Evolutionary conservation across 2,329 filamentous ascomycete genomes (phyloP).

Genomic region (Chaetomium olivaceum): DNA sequence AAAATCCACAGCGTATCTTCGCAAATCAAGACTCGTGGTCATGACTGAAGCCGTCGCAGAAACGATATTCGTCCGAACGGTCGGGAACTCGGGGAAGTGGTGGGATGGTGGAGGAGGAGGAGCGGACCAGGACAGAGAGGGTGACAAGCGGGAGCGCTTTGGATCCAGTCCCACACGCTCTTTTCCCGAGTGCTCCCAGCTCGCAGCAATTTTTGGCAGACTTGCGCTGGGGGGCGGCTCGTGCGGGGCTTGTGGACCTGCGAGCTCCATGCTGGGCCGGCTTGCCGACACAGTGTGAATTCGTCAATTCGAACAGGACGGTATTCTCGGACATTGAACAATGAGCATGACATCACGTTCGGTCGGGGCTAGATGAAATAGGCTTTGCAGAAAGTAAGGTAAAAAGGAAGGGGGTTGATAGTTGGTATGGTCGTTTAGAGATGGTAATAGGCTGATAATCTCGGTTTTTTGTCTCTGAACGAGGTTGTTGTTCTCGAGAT

Average conservation of each 20-base stretch:
- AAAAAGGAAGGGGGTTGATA: not conserved
- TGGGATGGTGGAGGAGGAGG: slow-evolving; percentile 25
- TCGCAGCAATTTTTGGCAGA: slow-evolving; percentile 32
- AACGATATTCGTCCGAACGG: slow-evolving; percentile 14
- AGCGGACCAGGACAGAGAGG: slow-evolving; percentile 16
- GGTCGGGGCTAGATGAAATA: not conserved
- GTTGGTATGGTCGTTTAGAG: not conserved
- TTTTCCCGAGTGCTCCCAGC: slow-evolving; percentile 29
- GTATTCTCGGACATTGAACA: not conserved
- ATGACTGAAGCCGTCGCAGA: slow-evolving; percentile 26
- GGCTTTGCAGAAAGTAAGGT: not conserved
- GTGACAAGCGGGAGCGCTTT: slow-evolving; percentile 26
- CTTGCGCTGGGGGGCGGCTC: slow-evolving; percentile 20
- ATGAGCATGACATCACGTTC: not conserved
- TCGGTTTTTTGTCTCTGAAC: not conserved
- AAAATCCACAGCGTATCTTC: slow-evolving; percentile 24
- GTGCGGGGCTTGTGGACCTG: slow-evolving; percentile 21
- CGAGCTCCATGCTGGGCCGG: not conserved
- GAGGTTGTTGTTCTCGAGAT: not conserved
- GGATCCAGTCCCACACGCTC: slow-evolving; percentile 23
- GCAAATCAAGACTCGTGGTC: slow-evolving; percentile 21
- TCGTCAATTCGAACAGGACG: not conserved
- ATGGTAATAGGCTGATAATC: not conserved
- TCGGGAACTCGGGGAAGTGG: slow-evolving; percentile 20
- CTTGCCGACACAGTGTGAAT: not conserved